Evolutionary conservation across 257 asterid genomes (phyloP), one percentile per base, ranked within the genome.

Genomic region (Lycium barbarum): DNA sequence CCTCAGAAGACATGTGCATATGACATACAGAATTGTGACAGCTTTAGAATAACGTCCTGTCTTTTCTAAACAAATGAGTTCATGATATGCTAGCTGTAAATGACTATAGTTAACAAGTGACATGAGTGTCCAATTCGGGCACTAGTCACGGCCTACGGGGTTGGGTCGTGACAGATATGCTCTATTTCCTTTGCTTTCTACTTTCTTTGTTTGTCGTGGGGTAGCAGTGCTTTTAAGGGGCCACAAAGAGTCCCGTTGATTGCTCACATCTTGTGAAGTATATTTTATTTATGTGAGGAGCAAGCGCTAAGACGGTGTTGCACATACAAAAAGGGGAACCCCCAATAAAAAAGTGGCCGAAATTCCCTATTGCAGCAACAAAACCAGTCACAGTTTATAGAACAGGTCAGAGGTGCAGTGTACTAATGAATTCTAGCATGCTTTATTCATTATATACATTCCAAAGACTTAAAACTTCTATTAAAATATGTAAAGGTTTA

Each of bases 251-350:
- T 40, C 15, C 54, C 22, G 0, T 40, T 40, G 13, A 40, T n/a
- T 70, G 79, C 54, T 70, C 33, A 70, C 14, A 70, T 67, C 7
- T 68, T 68, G 9, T 15, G 70, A 22, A 63, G 40, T 68, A 36
- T 14, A 68, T 68, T 43, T 36, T 68, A 68, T 68, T 68, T 35
- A 15, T 68, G 51, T 14, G 51, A 38, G 54, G 54, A 70, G 54
- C 33, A 70, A 70, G 20, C 54, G 1, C 54, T 38, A 70, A 70
- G 54, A 17, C 26, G n/a, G 3, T 70, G 54, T 43, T 70, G 33
- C 79, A 17, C 79, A 40, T 40, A 17, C 79, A 70, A 38, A 70
- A 40, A 36, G 70, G 72, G 72, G 72, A 66, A 40, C 54, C 47
- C 49, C 33, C 38, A 38, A 70, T 38, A 40, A 40, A 70, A 18